A percentile compares a stretch with the other conserved stretches of the same genome.
phyloP scores from a whole-genome alignment of 345 rosid species.

The Salix purpurea region DNA sequence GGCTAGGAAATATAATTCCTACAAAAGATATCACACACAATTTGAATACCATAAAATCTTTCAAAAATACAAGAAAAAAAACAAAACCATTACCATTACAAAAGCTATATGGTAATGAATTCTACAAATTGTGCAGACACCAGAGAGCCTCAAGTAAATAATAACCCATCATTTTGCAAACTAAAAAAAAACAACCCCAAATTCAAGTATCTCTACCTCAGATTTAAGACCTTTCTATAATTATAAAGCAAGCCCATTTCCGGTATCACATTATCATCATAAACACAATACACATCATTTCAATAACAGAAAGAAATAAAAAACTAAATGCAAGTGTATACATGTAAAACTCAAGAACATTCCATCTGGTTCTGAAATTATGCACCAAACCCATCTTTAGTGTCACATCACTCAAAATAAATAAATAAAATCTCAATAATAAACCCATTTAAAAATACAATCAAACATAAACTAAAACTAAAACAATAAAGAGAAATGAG shows the following conservation, averaged over 20 bases:
- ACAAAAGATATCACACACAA: neutral
- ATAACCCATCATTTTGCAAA: neutral
- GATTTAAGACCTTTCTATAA: no score
- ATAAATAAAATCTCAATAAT: neutral
- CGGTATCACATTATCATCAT: no score
- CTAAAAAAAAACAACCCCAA: neutral
- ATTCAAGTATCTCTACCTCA: neutral
- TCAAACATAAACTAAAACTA: no score
- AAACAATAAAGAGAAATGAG: neutral
- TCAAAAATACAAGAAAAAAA: neutral
- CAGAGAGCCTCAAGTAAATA: neutral
- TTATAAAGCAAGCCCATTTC: no score
- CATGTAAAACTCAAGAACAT: neutral
- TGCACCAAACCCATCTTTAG: neutral
- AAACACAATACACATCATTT: no score
- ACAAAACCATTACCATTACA: no score
- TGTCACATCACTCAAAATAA: neutral
- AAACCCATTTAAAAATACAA: neutral
- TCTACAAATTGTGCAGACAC: no score
- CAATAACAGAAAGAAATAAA: no score
- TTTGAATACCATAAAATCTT: neutral
- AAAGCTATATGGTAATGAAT: no score
- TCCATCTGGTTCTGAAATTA: neutral
- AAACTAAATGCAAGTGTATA: neutral
- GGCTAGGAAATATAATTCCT: neutral